Base-by-base conservation (phyloP, 371 early-diverging fungal species). In the Circinella umbellata region DNA sequence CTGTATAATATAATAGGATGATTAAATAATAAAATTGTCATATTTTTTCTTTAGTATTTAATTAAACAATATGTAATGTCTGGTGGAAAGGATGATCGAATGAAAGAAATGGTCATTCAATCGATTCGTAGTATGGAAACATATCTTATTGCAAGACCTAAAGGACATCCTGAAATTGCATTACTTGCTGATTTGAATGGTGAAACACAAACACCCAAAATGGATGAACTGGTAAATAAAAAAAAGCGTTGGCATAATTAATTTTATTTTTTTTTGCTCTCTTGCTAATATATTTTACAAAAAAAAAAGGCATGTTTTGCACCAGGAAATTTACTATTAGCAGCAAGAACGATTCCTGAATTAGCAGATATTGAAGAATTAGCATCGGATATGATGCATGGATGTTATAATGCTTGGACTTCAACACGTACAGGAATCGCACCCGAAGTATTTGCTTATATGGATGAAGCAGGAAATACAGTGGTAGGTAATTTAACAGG, bases 1-100 rank as follows among this genome's bases (percentile, higher is more conserved):
- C 27, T 53, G 20, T 27, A 27, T 27, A 27, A 27, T 27, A 27
- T 27, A 27, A 27, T 27, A 2, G 27, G 27, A 27, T 27, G 27
- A 27, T 27, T 27, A 2, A 27, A 27, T 27, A 27, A 27, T 27
- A 27, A 27, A 1, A 27, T 27, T 27, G 27, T 27, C 27, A 0
- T 27, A 27, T 27, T 27, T 27, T 27, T 27, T 27, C 2, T 27
- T 27, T 57, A 92, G 82, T 92, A 91, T 70, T 66, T 92, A 63
- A 82, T 92, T 27, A 93, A 94, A 69, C 83, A 90, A 72, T 87
- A 88, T 80, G 77, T 93, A 0, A 67, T 82, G 27, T 73, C 83
- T n/a, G 79, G 73, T 68, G 86, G 79, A 69, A 82, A 72, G 74
- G 85, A 73, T 69, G 70, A 70, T 13, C 61, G 66, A 47, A 84